These are phyloP conservation scores for Quercus glauca DNA, from an alignment of 306 rosid genomes.

Conservation along the genomic window DNA sequence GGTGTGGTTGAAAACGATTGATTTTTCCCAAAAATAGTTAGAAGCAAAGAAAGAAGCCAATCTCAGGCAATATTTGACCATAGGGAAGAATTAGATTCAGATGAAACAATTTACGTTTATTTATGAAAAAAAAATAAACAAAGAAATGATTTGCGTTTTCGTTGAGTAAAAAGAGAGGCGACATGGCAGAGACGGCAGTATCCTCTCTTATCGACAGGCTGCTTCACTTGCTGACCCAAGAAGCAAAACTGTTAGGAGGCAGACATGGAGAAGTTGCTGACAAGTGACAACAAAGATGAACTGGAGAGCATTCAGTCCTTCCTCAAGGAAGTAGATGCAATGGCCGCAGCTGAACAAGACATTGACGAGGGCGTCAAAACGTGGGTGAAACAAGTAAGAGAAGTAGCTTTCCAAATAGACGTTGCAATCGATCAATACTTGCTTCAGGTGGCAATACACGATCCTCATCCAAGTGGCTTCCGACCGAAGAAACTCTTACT, in stretches of 20 bases:
- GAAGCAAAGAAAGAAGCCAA: too few relatives aligned
- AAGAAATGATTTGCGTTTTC: too few relatives aligned
- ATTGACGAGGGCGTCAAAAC: not conserved
- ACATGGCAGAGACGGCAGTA: conserved; percentile 6
- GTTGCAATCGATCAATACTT: not conserved
- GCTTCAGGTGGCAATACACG: not conserved
- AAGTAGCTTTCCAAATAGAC: not conserved
- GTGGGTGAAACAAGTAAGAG: conserved; percentile 1
- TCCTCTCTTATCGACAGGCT: not conserved
- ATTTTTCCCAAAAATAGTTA: too few relatives aligned
- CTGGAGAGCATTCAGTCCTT: not conserved
- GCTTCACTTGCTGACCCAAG: not conserved
- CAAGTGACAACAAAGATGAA: not conserved
- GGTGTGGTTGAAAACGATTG: too few relatives aligned
- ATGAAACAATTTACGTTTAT: too few relatives aligned
- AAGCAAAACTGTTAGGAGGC: not conserved
- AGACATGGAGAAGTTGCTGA: not conserved
- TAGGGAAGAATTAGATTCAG: too few relatives aligned
- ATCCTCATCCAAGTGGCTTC: not conserved
- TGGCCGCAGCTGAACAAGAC: not conserved
- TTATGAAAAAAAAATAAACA: too few relatives aligned
- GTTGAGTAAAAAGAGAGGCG: too few relatives aligned
- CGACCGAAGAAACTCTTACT: too few relatives aligned
- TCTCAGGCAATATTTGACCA: too few relatives aligned
- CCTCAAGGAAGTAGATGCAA: conserved; percentile 3